These are phyloP conservation scores for Arthrobotrys sinensis DNA, from an alignment of 2,329 filamentous ascomycete genomes.

Conservation along the genomic window DNA sequence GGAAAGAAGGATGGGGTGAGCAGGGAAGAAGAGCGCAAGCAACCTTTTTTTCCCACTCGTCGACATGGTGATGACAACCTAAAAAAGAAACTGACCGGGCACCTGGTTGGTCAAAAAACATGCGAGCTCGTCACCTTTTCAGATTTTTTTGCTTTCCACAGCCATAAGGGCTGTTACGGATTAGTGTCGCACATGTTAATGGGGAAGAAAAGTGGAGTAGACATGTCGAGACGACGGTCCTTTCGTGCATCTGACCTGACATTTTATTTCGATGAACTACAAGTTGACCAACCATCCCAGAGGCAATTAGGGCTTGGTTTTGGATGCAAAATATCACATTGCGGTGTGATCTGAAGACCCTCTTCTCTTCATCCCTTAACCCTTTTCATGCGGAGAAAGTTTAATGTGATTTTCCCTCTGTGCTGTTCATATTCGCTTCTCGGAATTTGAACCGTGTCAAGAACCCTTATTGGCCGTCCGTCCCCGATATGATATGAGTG, in stretches of 20 bases:
- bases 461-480: conserved; percentile 52
- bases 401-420: conserved; percentile 48
- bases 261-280: conserved; percentile 28
- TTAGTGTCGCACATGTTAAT: conserved; percentile 55
- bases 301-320: conserved; percentile 45
- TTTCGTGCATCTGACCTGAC: conserved; percentile 58
- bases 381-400: conserved; percentile 36
- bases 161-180: conserved; percentile 46
- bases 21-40: conserved; percentile 52
- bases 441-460: conserved; percentile 46
- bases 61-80: conserved; percentile 57
- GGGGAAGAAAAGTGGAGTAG: conserved; percentile 52
- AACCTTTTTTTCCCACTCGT: conserved; percentile 37
- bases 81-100: conserved; percentile 58
- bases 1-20: conserved; percentile 27
- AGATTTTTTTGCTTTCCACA: conserved; percentile 34
- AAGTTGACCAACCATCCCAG: conserved; percentile 37
- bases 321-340: conserved; percentile 39
- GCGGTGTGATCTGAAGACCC: conserved; percentile 1
- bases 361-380: conserved; percentile 29
- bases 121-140: conserved; percentile 58
- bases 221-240: conserved; percentile 56
- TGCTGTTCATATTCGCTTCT: conserved; percentile 40
- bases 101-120: conserved; percentile 48
- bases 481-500: conserved; percentile 53